A percentile compares a stretch with the other conserved stretches of the same genome.
Evolutionary conservation across 306 rosid genomes (phyloP).

Genomic region (Fagus sylvatica): DNA sequence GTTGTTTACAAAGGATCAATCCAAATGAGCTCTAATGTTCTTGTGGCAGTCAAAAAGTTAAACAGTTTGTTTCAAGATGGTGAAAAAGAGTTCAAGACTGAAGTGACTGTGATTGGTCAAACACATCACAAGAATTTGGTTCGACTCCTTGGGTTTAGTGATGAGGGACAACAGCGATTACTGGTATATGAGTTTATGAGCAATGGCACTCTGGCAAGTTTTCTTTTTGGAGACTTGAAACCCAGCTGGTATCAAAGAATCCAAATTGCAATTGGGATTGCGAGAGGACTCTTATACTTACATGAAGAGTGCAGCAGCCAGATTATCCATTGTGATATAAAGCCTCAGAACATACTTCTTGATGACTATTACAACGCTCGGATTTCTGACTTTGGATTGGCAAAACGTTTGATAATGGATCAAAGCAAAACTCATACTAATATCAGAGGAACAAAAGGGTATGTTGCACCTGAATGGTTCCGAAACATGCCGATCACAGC

Average conservation of each 20-base stretch:
- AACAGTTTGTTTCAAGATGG: conserved; percentile 33
- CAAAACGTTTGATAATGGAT: conserved; percentile 20
- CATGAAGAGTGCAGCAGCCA: background rate
- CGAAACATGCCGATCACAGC: conserved; percentile 8
- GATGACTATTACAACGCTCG: conserved; percentile 17
- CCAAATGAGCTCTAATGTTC: background rate
- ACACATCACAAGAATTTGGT: background rate
- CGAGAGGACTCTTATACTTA: background rate
- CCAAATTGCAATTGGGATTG: conserved; percentile 23
- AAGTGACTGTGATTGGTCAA: background rate
- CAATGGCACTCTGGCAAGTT: conserved; percentile 18
- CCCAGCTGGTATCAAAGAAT: conserved; percentile 10
- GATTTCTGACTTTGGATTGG: conserved; percentile 33
- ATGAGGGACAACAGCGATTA: conserved; percentile 1
- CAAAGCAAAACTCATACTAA: conserved; percentile 7
- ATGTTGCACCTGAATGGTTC: conserved; percentile 38
- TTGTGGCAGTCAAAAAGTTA: conserved; percentile 44
- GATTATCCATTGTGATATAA: conserved; percentile 20
- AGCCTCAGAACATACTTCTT: conserved; percentile 36
- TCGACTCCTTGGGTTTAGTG: conserved; percentile 19
- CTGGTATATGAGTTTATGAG: conserved; percentile 19
- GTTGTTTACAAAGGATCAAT: conserved; percentile 21
- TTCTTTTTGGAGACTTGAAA: conserved; percentile 19
- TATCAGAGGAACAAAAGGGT: conserved; percentile 25
- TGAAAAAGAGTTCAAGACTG: conserved; percentile 35